phyloP scores from a whole-genome alignment of 164 flowering plant genomes.

The Saururus chinensis region DNA sequence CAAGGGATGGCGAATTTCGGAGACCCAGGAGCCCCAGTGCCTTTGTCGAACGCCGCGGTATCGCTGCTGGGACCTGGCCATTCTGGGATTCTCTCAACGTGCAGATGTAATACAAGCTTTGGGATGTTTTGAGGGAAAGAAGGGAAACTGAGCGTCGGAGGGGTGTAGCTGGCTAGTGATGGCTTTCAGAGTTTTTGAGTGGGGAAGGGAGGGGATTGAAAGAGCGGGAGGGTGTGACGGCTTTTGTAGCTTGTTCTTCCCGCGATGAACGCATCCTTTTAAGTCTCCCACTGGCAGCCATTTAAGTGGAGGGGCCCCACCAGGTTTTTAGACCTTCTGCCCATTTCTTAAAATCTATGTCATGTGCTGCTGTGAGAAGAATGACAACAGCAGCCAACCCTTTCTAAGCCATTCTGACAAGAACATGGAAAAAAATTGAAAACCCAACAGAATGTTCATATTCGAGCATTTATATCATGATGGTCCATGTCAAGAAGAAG shows the following conservation, averaged over 20 bases:
- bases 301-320: constrained; percentile 3
- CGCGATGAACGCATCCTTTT: constrained; percentile 2
- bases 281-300: constrained; percentile 5
- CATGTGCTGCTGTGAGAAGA: neutral
- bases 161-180: no score
- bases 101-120: no score
- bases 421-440: no score
- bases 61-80: constrained; percentile 48
- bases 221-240: neutral
- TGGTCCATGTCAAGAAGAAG: no score
- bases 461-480: no score
- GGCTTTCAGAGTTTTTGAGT: neutral
- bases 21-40: constrained; percentile 23
- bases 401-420: neutral
- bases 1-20: constrained; percentile 19
- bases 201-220: neutral
- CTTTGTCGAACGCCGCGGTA: constrained; percentile 20
- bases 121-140: neutral
- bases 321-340: neutral
- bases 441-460: neutral
- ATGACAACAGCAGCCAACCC: neutral
- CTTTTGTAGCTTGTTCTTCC: constrained; percentile 4
- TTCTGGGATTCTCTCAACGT: constrained; percentile 9
- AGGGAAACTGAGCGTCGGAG: neutral
- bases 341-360: neutral